phyloP scores from a whole-genome alignment of 2,329 filamentous ascomycete genomes.

The Fusarium pseudonygamai region DNA sequence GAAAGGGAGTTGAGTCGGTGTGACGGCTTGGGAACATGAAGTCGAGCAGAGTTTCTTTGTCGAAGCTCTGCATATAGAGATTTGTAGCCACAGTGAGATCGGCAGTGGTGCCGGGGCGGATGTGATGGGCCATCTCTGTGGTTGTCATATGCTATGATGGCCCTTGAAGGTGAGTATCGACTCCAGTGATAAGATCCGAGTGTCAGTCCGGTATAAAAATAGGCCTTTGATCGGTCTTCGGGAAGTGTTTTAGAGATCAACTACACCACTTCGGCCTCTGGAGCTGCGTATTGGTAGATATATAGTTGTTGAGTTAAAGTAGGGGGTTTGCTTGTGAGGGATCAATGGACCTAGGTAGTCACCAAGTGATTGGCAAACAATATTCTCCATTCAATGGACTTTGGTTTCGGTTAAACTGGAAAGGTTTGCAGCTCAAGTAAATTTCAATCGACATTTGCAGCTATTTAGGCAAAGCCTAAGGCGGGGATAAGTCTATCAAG shows the following conservation, averaged over 20 bases:
- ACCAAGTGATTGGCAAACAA: neutral
- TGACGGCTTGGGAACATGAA: conserved; percentile 45
- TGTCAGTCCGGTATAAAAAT: neutral
- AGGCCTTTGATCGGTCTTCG: neutral
- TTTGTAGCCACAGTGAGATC: conserved; percentile 42
- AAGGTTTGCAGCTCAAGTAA: neutral
- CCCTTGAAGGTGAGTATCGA: neutral
- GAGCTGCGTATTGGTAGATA: neutral
- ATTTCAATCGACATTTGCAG: neutral
- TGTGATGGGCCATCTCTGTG: conserved; percentile 27
- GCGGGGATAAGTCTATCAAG: conserved; percentile 3
- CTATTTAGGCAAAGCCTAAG: neutral
- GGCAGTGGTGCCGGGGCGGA: conserved; percentile 46
- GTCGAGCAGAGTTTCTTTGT: conserved; percentile 44
- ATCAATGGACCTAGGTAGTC: neutral
- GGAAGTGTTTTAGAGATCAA: neutral
- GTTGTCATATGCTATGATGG: conserved; percentile 15
- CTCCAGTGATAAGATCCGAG: neutral
- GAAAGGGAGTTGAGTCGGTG: conserved; percentile 32
- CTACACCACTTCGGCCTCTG: neutral
- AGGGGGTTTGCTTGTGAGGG: neutral
- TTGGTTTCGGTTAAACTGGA: neutral
- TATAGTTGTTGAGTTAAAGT: neutral
- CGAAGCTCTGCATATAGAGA: conserved; percentile 46
- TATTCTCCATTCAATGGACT: neutral